Conservation (phyloP, 176 grass and related monocot species). For the Oropetium thomaeum region DNA sequence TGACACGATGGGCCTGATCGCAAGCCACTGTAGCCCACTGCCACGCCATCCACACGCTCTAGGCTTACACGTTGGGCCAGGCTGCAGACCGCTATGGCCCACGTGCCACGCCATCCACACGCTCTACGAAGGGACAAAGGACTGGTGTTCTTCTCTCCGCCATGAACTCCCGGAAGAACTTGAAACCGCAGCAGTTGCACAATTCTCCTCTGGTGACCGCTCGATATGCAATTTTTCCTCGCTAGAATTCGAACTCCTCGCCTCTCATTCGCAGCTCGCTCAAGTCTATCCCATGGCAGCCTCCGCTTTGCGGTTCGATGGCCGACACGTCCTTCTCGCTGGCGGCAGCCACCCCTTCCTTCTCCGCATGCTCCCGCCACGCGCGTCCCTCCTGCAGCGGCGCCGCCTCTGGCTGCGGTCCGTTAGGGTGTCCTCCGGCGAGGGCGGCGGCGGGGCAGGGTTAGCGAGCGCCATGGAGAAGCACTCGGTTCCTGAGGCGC, state of each 20-base stretch:
- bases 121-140: too few species aligned
- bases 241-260: not conserved
- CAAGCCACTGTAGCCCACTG: too few species aligned
- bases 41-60: too few species aligned
- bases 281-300: slow-evolving; percentile 31
- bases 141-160: not conserved
- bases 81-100: not conserved
- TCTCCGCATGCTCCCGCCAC: slow-evolving; percentile 46
- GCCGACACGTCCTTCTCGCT: not conserved
- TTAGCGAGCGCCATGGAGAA: slow-evolving; percentile 43
- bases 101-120: slow-evolving; percentile 1
- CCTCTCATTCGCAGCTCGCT: not conserved
- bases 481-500: slow-evolving; percentile 10
- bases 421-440: slow-evolving; percentile 40
- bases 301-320: slow-evolving; percentile 32
- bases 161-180: not conserved
- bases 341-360: not conserved
- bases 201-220: slow-evolving; percentile 31
- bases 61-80: not conserved
- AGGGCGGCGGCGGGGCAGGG: slow-evolving; percentile 19
- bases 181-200: not conserved
- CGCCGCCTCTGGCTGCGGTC: not conserved
- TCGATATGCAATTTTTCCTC: not conserved
- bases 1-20: too few species aligned
- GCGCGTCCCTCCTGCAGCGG: not conserved